Conservation (phyloP, 2,329 filamentous ascomycete genomes). For the Arthrobotrys sinensis region DNA sequence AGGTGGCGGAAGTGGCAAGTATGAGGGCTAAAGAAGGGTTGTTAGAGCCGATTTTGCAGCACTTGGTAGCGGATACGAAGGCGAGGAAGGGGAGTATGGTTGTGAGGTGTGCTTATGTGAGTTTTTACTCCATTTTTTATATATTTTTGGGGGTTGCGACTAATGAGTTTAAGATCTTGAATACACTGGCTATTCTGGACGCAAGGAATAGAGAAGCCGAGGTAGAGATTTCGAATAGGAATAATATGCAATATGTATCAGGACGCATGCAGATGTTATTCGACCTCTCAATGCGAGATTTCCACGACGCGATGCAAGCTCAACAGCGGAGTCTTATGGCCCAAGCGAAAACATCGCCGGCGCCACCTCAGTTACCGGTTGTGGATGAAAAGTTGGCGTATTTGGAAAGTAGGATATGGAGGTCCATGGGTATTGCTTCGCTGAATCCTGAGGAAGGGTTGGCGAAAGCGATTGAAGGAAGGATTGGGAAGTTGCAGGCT, state of each 20-base stretch:
- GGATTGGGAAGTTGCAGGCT: constrained; percentile 27
- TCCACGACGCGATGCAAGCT: constrained; percentile 51
- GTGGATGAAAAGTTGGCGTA: constrained; percentile 44
- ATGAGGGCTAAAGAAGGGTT: constrained; percentile 59
- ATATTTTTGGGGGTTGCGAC: not conserved
- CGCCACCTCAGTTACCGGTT: constrained; percentile 4
- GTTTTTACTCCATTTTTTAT: constrained; percentile 1
- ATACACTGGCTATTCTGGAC: constrained; percentile 41
- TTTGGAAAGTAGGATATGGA: constrained; percentile 50
- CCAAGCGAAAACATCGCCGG: not conserved
- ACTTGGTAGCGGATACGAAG: constrained; percentile 44
- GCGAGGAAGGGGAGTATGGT: constrained; percentile 48
- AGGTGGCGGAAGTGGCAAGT: constrained; percentile 50
- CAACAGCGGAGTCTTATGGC: not conserved
- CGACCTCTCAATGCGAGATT: constrained; percentile 55
- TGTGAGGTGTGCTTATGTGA: constrained; percentile 49
- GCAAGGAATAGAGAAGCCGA: constrained; percentile 53
- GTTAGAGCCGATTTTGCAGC: constrained; percentile 45
- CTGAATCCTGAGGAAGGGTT: constrained; percentile 32
- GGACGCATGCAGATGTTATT: constrained; percentile 57
- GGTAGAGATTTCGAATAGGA: constrained; percentile 47
- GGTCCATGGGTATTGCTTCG: constrained; percentile 45
- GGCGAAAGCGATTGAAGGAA: constrained; percentile 34
- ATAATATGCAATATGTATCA: constrained; percentile 60
- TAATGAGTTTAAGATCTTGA: constrained; percentile 41